phyloP scores from a whole-genome alignment of 495 filamentous ascomycete genomes.

The Daldinia loculata region DNA sequence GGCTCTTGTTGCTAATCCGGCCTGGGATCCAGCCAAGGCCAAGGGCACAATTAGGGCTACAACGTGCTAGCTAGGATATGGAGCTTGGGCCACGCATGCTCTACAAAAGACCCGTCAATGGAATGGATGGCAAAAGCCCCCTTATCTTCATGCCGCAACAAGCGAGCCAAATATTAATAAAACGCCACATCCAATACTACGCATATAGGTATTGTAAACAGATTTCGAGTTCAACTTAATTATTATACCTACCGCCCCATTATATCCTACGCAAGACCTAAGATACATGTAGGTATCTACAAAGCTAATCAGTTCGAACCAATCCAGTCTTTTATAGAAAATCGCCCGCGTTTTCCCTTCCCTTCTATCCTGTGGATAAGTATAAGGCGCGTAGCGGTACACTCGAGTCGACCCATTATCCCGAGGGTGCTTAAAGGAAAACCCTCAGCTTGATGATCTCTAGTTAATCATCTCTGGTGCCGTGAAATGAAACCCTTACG shows the following conservation, averaged over 20 bases:
- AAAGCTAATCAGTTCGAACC: background rate
- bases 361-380: constrained; percentile 24
- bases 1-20: constrained; percentile 35
- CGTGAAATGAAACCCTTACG: constrained; percentile 21
- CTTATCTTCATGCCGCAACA: background rate
- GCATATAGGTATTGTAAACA: no score
- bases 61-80: constrained; percentile 19
- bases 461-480: constrained; percentile 15
- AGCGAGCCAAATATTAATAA: background rate
- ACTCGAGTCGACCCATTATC: constrained; percentile 11
- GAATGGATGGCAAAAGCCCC: background rate
- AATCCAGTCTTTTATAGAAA: background rate
- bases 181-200: background rate
- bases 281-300: background rate
- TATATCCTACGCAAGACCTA: background rate
- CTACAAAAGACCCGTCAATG: background rate
- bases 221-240: background rate
- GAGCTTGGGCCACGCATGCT: constrained; percentile 36
- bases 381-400: constrained; percentile 22
- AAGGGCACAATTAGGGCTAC: background rate
- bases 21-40: constrained; percentile 22
- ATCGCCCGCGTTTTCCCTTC: constrained; percentile 11
- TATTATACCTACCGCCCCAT: background rate
- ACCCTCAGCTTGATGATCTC: constrained; percentile 13
- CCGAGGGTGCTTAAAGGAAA: constrained; percentile 1